Evolutionary conservation across 805 yeast species (phyloP), one percentile per base, ranked within the genome.

Genomic region (Sugiyamaella chiloensis): DNA sequence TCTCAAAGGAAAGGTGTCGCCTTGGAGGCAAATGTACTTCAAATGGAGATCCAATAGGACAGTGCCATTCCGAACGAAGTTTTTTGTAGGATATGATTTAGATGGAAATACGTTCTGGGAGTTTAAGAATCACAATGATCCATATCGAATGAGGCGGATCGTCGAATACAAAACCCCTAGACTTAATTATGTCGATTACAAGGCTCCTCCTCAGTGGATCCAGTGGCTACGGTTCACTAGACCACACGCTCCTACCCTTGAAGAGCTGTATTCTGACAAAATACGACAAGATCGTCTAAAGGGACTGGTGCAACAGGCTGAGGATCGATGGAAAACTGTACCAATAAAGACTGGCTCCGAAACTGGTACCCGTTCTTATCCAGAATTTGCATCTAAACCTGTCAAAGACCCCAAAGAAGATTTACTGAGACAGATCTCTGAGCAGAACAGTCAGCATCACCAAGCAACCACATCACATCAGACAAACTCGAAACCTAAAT

Each of bases 51-150:
- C 89, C 0, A 63, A 84, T 3, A 66, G 82, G 37, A 75, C 70
- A 39, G 72, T 86, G 2, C 95, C 95, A 0, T 80, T 85, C 62
- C 73, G 95, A 34, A 74, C 73, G 46, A 74, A 72, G 60, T 86
- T 81, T 69, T 85, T 86, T 56, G 72, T 81, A 7, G 77, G 77
- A 42, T 86, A 85, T 60, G 95, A 87, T 60, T 70, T 87, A n/a
- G 80, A 79, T 32, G 95, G 93, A 2, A 87, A 87, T 62, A 80
- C 91, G 1, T 87, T 83, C 67, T 87, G 95, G 95, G 96, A 87
- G 62, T 81, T 83, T 64, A 72, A 73, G 44, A 68, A 76, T 21
- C 80, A 78, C 51, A 73, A 75, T 56, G 60, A 61, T 44, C 71
- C 79, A 55, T 68, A 64, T 21, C 64, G 81, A 49, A 71, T 82